phyloP scores from a whole-genome alignment of 73 alveolate genomes.

The Symbiodinium pilosum region DNA sequence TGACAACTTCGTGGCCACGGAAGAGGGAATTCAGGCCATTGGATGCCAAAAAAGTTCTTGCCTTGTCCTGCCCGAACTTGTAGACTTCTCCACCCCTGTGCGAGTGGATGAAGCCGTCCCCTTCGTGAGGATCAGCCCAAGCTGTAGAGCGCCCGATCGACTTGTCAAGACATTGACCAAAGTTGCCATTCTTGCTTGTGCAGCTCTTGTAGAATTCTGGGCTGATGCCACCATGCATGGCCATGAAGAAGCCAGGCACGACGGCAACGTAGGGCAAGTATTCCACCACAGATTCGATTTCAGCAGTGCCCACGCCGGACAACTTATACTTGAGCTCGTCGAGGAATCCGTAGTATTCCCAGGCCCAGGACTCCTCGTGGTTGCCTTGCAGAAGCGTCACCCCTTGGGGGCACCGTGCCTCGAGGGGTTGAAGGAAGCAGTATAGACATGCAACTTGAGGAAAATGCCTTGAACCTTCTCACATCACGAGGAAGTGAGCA shows the following conservation, averaged over 20 bases:
- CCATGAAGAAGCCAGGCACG: slow-evolving; percentile 23
- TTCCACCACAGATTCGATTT: not conserved
- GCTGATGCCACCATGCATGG: slow-evolving; percentile 65
- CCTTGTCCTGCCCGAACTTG: slow-evolving; percentile 32
- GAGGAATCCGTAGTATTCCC: not conserved
- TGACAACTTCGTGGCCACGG: slow-evolving; percentile 44
- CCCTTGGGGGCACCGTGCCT: slow-evolving; percentile 54
- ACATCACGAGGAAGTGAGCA: no score
- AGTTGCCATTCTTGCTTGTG: not conserved
- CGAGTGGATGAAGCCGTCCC: not conserved
- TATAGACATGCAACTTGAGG: no score
- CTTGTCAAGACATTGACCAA: not conserved
- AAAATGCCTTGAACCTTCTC: no score
- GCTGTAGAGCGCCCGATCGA: not conserved
- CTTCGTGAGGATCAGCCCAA: slow-evolving; percentile 35
- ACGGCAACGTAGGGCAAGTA: slow-evolving; percentile 23
- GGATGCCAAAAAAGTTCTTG: not conserved
- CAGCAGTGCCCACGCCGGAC: not conserved
- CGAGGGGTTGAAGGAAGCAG: no score
- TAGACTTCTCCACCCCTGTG: not conserved
- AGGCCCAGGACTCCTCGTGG: not conserved
- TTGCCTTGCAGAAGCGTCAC: slow-evolving; percentile 46
- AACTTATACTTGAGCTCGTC: not conserved
- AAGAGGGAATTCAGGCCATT: not conserved
- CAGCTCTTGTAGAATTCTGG: not conserved